Evolutionary conservation across 441 rosid genomes (phyloP), one percentile per base, ranked within the genome.

Genomic region (Dalechampia spathulata): DNA sequence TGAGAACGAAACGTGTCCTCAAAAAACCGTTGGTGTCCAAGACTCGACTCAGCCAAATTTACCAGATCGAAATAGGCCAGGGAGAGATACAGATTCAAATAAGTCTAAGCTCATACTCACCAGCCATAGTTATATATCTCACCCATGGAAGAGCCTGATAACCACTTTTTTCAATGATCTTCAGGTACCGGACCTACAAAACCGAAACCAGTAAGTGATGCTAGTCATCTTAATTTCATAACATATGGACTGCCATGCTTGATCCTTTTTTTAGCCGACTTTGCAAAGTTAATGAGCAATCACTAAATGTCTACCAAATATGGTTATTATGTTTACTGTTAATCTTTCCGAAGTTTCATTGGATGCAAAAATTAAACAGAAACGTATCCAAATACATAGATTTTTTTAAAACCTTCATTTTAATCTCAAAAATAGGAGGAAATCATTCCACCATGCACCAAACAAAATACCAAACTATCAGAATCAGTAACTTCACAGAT

Each of bases 111-210:
- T 90, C 94, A 53, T 87, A 90, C 62, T 85, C 94, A 38, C 94
- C 96, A 38, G 90, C 94, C 93, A 80, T 85, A 26, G 96, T 85
- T 59, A 85, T 85, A 71, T 83, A 85, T 70, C 96, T 80, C 61
- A 87, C 87, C 91, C 94, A 85, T 36, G 90, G 90, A 65, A 83
- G 92, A 39, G 94, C 85, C 42, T 90, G 98, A 56, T 85, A 87
- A 21, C 92, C 95, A 5, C 88, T 86, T 72, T 89, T 89, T 60
- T 85, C 91, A 38, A 90, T 87, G 40, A 87, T 83, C 83, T 83
- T 82, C 66, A 85, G 74, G 75, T 87, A 90, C 25, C 90, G 85
- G 52, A 79, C 92, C 90, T 87, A 59, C 66, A 69, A 62, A 53
- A 47, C 47, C 27, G 36, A 54, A 49, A 43, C 4, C 40, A 14